Base-by-base conservation (phyloP, 108 stramenopile species). In the Epipyxis sp. region DNA sequence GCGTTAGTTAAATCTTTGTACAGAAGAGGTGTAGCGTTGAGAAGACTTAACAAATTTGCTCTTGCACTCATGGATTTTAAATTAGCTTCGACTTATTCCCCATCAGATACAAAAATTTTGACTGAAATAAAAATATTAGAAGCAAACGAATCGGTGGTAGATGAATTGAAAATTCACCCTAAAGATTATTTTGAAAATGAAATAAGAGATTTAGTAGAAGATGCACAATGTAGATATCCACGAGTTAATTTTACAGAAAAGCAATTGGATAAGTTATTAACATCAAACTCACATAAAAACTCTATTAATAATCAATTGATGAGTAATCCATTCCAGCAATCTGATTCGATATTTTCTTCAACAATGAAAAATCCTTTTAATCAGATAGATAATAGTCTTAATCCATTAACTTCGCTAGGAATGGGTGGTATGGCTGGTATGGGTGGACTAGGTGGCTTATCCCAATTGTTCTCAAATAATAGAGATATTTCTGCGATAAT, bases 141-240 rank as follows among this genome's bases (percentile, higher is more conserved):
- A 20, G 46, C 46, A 13, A 50, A 50, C 6, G n/a, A n/a, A n/a
- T n/a, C n/a, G n/a, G n/a, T n/a, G n/a, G 46, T 50, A 50, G 46
- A 20, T 13, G 20, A 6, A 20, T 13, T 50, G 46, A 50, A 6
- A 13, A 13, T 20, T 50, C 13, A 6, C 6, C 46, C 6, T 50
- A 20, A 13, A 13, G 46, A 50, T 6, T 6, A 50, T 13, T 6
- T 13, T 13, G 46, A 50, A 50, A 50, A 20, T 50, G 20, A 50
- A 20, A 13, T 50, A 50, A 16, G 34, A 65, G 61, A 65, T 25
- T 65, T 65, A 32, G 61, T 65, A 35, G 61, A 65, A 65, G 61
- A 65, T 6, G 20, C 30, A 32, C 61, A 65, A 37, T 16, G 20
- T 29, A 3, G 34, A 37, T 65, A 35, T 65, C 61, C 61, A 32